Evolutionary conservation across 2,329 filamentous ascomycete species (phyloP).

Genomic region (Penicillium hordei): DNA sequence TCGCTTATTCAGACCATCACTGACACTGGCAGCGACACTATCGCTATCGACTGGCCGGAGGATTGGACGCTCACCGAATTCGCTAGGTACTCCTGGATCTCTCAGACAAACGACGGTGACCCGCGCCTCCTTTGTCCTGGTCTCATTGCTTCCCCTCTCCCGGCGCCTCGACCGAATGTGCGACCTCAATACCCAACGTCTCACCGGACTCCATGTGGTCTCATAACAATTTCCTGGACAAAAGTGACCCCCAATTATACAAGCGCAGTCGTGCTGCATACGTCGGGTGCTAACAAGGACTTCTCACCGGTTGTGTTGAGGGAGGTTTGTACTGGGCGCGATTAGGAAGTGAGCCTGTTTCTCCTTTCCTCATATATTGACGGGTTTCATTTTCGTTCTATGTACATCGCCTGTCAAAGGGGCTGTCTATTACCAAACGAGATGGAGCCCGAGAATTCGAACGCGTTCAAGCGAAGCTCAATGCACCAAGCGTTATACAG

Average conservation of each 20-base stretch:
- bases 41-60: slow-evolving; percentile 19
- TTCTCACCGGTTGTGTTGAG: slow-evolving; percentile 24
- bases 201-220: slow-evolving; percentile 42
- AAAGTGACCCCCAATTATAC: slow-evolving; percentile 35
- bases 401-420: slow-evolving; percentile 18
- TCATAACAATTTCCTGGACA: slow-evolving; percentile 34
- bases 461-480: slow-evolving; percentile 43
- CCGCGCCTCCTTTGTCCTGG: slow-evolving; percentile 24
- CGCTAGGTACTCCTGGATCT: slow-evolving; percentile 19
- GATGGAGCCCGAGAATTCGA: slow-evolving; percentile 45
- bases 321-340: slow-evolving; percentile 26
- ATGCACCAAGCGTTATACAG: slow-evolving; percentile 40
- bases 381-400: slow-evolving; percentile 19
- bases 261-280: slow-evolving; percentile 33
- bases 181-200: slow-evolving; percentile 30
- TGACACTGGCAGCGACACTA: slow-evolving; percentile 19
- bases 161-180: slow-evolving; percentile 39
- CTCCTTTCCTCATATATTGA: slow-evolving; percentile 23
- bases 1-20: slow-evolving; percentile 5
- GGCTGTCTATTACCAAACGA: slow-evolving; percentile 20
- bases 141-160: slow-evolving; percentile 16
- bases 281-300: slow-evolving; percentile 24
- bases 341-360: slow-evolving; percentile 24
- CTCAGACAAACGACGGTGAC: slow-evolving; percentile 31
- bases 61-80: slow-evolving; percentile 21